These are phyloP conservation scores for Mycena olivaceomarginata DNA, from an alignment of 768 basidiomycete genomes.

Conservation along the genomic window DNA sequence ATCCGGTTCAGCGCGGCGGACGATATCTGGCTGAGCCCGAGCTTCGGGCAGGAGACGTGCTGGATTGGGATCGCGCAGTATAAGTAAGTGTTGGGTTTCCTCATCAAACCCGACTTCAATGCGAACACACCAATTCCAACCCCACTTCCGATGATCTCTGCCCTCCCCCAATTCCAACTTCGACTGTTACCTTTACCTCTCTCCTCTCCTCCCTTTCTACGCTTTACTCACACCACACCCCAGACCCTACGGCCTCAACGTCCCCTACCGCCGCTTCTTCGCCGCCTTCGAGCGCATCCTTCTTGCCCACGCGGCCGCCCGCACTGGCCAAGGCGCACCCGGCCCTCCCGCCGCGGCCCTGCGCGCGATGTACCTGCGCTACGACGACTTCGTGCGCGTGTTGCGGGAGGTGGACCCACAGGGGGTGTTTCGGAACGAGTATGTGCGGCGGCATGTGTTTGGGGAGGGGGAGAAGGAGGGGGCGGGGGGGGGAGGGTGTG, in stretches of 20 bases:
- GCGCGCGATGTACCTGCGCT: slow-evolving; percentile 84
- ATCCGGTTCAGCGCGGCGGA: slow-evolving; percentile 92
- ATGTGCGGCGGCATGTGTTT: slow-evolving; percentile 91
- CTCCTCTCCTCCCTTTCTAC: background rate
- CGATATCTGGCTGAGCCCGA: slow-evolving; percentile 96
- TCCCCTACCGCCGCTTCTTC: slow-evolving; percentile 90
- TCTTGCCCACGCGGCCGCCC: slow-evolving; percentile 85
- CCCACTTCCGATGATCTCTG: too few species aligned
- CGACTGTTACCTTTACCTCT: slow-evolving; percentile 5
- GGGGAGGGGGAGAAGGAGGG: slow-evolving; percentile 62
- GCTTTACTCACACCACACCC: background rate
- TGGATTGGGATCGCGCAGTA: slow-evolving; percentile 99
- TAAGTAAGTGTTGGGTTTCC: slow-evolving; percentile 70
- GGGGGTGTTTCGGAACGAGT: slow-evolving; percentile 91
- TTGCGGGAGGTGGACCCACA: slow-evolving; percentile 75
- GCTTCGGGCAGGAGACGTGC: slow-evolving; percentile 83
- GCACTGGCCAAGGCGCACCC: slow-evolving; percentile 94
- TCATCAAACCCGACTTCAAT: too few species aligned
- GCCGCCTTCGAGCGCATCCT: slow-evolving; percentile 84
- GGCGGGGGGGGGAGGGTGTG: slow-evolving; percentile 63
- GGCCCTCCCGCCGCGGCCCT: slow-evolving; percentile 55
- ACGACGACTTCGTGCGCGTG: slow-evolving; percentile 78
- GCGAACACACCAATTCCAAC: too few species aligned
- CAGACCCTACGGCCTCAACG: slow-evolving; percentile 91
- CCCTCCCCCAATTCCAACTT: too few species aligned